Evolutionary conservation across 78 protist species (phyloP), one percentile per base, ranked within the genome.

Genomic region (Dictyostelium firmibasis): DNA sequence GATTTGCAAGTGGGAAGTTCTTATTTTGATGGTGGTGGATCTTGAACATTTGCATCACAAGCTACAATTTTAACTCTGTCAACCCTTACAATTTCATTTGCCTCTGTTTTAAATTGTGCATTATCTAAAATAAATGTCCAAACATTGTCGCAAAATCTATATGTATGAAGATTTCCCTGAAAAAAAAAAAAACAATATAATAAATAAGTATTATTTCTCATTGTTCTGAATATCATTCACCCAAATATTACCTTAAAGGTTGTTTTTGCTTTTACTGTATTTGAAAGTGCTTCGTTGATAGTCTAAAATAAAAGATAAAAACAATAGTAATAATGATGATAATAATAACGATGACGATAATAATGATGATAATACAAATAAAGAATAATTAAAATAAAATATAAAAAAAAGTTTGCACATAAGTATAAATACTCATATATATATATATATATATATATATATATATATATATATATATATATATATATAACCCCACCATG

Each of bases 21-120:
- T 78, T 43, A 43, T 43, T 78, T 78, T 7, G 67, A 3, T 41
- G 60, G 82, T 35, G 81, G 81, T 10, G 60, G 2, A 3, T 78
- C 84, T 35, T 31, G 36, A 25, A 81, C 86, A 70, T 88, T 75
- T 2, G 94, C 94, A 79, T 88, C 94, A 79, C 94, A 88, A 29
- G 94, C 94, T 41, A 88, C 94, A 47, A 88, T 78, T 83, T 88
- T 88, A 36, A 88, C 94, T 23, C 69, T 88, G n/a, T 88, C 86
- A 7, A 88, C 94, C 3, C 14, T 88, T 2, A 81, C 83, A 11
- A 77, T n/a, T 43, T 88, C 82, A 20, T 9, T 18, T 25, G 47
- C 27, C 53, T 76, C 79, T 2, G 82, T 85, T 25, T 78, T 88
- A 67, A 88, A 88, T 67, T 78, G 69, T n/a, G 94, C 86, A 69